These are phyloP conservation scores for Penicillium paradoxum DNA, from an alignment of 495 filamentous ascomycete genomes.

Conservation along the genomic window DNA sequence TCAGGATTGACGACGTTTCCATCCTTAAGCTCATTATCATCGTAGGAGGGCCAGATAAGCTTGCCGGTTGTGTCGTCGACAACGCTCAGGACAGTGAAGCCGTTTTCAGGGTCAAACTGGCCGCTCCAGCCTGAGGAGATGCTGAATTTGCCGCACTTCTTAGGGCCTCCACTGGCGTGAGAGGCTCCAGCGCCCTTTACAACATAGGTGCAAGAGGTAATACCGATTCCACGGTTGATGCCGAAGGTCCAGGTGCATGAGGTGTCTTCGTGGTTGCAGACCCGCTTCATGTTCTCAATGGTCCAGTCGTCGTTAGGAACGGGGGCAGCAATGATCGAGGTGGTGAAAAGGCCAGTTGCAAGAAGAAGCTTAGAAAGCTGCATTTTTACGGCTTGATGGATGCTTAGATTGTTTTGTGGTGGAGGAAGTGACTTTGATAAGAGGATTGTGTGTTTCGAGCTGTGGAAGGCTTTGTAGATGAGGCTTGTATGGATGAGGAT, in stretches of 20 bases:
- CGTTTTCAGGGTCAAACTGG: conserved; percentile 47
- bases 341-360: conserved; percentile 32
- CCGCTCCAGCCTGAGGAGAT: conserved; percentile 53
- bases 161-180: conserved; percentile 32
- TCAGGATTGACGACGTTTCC: conserved; percentile 48
- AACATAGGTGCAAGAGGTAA: conserved; percentile 35
- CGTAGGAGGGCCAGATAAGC: conserved; percentile 48
- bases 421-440: not conserved
- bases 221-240: conserved; percentile 35
- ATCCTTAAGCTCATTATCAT: conserved; percentile 40
- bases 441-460: not conserved
- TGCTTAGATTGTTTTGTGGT: not conserved
- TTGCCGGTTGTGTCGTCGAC: conserved; percentile 28
- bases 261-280: conserved; percentile 42
- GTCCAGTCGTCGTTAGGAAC: conserved; percentile 40
- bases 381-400: conserved; percentile 31
- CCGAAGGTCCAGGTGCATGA: conserved; percentile 46
- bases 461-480: not conserved
- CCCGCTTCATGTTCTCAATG: conserved; percentile 42
- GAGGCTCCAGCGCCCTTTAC: conserved; percentile 39
- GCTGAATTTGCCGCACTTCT: conserved; percentile 45
- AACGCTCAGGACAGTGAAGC: conserved; percentile 51
- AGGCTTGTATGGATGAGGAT: not conserved
- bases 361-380: conserved; percentile 40
- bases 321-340: conserved; percentile 37